Base-by-base conservation (phyloP, 495 filamentous ascomycete genomes). In the Haplographium delicatum region DNA sequence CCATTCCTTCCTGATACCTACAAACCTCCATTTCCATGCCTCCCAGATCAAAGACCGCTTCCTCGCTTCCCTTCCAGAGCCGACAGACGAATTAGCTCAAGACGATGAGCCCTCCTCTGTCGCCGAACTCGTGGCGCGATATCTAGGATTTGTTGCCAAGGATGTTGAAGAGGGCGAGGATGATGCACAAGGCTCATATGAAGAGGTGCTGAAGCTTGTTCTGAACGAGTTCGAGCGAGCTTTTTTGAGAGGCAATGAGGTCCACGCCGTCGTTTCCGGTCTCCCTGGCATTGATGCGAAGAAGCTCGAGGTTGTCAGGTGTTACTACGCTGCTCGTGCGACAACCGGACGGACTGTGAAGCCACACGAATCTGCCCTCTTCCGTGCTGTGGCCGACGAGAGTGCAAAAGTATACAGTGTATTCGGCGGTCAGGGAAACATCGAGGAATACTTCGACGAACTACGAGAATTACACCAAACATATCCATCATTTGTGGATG, bases 401-500 rank as follows among this genome's bases (percentile, higher is more conserved):
- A 75, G 76, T 27, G 91, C 89, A 5, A 80, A 72, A 47, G 74
- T 97, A 34, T 97, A 95, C 72, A 88, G 82, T 42, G 87, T 99
- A 50, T 96, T 96, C 54, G 94, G 94, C 38, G 94, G 94, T n/a
- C 94, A 99, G 65, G 94, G 94, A 46, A 99, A 97, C 66, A 96
- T 97, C 51, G 90, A 97, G 65, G 94, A 97, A 67, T 99, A 97
- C 69, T 99, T 97, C 63, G 91, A 96, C 47, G 94, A 99, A 69
- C 78, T 99, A 33, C 82, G 91, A 30, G 85, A 91, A 65, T 75
- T 97, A 26, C 94, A 91, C 72, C 79, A 75, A 39, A 94, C 89
- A 11, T 99, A 99, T 66, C 83, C 86, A 1, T 85, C 86, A 2
- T 89, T 97, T 46, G 81, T 97, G 4, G 86, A 89, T 49, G 86